Conservation (phyloP, 345 rosid genomes). For the Brassica rapa region DNA sequence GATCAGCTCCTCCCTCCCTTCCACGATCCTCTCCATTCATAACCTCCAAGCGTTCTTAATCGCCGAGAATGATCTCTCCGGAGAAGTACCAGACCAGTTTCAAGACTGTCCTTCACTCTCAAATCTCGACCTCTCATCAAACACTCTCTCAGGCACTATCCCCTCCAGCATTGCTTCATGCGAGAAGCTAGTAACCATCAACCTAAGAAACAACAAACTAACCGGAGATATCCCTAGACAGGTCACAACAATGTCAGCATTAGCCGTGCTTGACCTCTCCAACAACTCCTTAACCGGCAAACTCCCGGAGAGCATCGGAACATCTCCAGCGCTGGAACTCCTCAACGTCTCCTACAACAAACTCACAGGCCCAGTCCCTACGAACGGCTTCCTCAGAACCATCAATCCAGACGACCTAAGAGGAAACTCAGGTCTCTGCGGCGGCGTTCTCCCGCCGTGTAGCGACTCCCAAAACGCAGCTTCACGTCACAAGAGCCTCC, state of each 20-base stretch:
- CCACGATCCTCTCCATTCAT: constrained; percentile 75
- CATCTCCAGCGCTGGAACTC: constrained; percentile 77
- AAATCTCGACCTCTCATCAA: constrained; percentile 78
- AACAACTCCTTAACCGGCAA: constrained; percentile 75
- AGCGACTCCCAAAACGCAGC: constrained; percentile 34
- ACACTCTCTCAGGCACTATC: constrained; percentile 65
- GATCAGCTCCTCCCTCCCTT: constrained; percentile 66
- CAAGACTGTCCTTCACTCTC: constrained; percentile 92
- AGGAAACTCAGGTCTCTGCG: constrained; percentile 82
- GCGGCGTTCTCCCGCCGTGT: constrained; percentile 79
- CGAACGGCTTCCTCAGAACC: constrained; percentile 68
- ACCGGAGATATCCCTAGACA: constrained; percentile 71
- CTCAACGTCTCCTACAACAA: constrained; percentile 82
- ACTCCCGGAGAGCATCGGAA: constrained; percentile 75
- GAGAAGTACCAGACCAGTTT: constrained; percentile 86
- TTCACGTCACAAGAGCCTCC: constrained; percentile 47
- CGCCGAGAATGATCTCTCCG: constrained; percentile 60
- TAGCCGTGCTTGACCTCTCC: constrained; percentile 85
- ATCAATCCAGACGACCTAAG: constrained; percentile 74
- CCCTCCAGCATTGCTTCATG: constrained; percentile 90
- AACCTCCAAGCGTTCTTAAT: constrained; percentile 69
- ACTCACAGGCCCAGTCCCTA: constrained; percentile 80
- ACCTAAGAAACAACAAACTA: constrained; percentile 64
- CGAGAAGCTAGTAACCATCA: constrained; percentile 66
- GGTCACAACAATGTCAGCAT: constrained; percentile 73